phyloP scores from a whole-genome alignment of 179 eudicot genomes.

The Pouteria campechiana region DNA sequence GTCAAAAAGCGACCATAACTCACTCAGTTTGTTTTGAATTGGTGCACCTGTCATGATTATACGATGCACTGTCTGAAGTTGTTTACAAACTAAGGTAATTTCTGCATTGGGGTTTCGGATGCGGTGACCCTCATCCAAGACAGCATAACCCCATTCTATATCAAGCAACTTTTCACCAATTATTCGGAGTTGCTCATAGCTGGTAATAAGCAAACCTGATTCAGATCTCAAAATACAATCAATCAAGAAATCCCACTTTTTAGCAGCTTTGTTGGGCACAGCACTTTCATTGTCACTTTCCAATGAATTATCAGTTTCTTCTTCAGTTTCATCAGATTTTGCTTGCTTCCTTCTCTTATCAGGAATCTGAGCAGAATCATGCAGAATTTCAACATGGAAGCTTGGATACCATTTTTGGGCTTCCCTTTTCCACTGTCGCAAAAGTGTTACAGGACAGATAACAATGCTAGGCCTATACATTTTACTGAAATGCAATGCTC shows the following conservation, averaged over 20 bases:
- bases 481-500: constrained; percentile 83
- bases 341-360: constrained; percentile 34
- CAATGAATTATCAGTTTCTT: constrained; percentile 45
- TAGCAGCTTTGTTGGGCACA: constrained; percentile 21
- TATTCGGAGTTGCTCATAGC: constrained; percentile 92
- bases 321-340: constrained; percentile 53
- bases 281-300: constrained; percentile 45
- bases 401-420: constrained; percentile 84
- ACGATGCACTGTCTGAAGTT: constrained; percentile 94
- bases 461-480: constrained; percentile 92
- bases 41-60: constrained; percentile 98
- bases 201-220: constrained; percentile 85
- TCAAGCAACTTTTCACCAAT: constrained; percentile 74
- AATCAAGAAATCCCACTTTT: constrained; percentile 77
- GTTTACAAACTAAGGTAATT: constrained; percentile 90
- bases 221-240: constrained; percentile 63
- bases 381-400: constrained; percentile 89
- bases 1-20: constrained; percentile 96
- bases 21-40: constrained; percentile 88
- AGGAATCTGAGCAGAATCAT: constrained; percentile 72
- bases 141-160: constrained; percentile 95
- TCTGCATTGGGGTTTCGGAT: constrained; percentile 98
- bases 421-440: constrained; percentile 96
- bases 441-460: constrained; percentile 87
- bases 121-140: constrained; percentile 94